A percentile compares a stretch with the other conserved stretches of the same genome.
Evolutionary conservation across 1,284 basidiomycete genomes (phyloP).

Genomic region (Malassezia dermatis): DNA sequence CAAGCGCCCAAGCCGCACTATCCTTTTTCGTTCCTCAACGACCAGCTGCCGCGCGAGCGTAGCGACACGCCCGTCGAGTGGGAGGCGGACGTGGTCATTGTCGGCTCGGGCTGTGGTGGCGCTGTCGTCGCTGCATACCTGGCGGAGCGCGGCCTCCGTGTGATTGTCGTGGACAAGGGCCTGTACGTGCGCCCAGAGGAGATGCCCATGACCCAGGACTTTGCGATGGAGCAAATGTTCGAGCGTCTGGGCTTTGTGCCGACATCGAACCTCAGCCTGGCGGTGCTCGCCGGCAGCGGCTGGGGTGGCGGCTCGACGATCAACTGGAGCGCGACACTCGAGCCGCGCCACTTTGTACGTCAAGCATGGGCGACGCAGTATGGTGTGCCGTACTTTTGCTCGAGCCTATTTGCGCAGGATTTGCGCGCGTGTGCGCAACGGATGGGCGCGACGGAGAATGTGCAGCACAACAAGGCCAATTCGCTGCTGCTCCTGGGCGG

Average conservation of each 20-base stretch:
- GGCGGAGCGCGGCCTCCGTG: conserved; percentile 46
- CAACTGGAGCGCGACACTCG: conserved; percentile 52
- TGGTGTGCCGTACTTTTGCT: conserved; percentile 48
- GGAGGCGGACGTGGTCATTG: conserved; percentile 45
- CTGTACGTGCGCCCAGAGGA: conserved; percentile 47
- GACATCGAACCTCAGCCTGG: conserved; percentile 48
- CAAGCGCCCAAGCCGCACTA: conserved; percentile 20
- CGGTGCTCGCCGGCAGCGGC: conserved; percentile 49
- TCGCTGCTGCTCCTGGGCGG: conserved; percentile 44
- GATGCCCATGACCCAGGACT: conserved; percentile 43
- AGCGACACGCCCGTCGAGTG: conserved; percentile 27
- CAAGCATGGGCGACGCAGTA: conserved; percentile 49
- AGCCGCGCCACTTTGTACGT: conserved; percentile 49
- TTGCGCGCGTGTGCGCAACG: conserved; percentile 47
- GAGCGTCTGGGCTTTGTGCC: conserved; percentile 49
- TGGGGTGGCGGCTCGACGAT: conserved; percentile 52
- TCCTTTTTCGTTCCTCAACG: conserved; percentile 41
- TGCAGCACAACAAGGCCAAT: conserved; percentile 49
- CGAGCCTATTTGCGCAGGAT: conserved; percentile 45
- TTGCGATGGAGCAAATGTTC: conserved; percentile 48
- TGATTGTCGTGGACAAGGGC: conserved; percentile 52
- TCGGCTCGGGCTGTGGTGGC: conserved; percentile 52
- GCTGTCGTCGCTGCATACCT: conserved; percentile 48
- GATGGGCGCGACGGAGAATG: conserved; percentile 48
- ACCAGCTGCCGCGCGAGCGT: conserved; percentile 28